These are phyloP conservation scores for Aspergillus saccharolyticus DNA, from an alignment of 495 filamentous ascomycete species.

Conservation along the genomic window DNA sequence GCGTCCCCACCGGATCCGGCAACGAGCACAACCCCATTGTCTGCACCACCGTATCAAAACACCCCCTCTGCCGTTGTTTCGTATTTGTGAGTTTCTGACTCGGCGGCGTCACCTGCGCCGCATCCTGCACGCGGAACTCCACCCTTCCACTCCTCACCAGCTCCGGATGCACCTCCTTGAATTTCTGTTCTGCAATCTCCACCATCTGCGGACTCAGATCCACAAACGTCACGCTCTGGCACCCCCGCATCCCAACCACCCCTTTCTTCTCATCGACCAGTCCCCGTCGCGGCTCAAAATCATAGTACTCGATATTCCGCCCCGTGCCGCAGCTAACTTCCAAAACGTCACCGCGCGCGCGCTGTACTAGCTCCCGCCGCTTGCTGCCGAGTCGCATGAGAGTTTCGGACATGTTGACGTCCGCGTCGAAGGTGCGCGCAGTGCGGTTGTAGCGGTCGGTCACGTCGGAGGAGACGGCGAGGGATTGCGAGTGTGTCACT, in stretches of 20 bases:
- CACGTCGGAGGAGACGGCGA: slow-evolving; percentile 44
- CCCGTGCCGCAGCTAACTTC: slow-evolving; percentile 93
- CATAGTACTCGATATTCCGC: slow-evolving; percentile 74
- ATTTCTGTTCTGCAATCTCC: slow-evolving; percentile 55
- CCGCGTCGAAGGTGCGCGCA: slow-evolving; percentile 56
- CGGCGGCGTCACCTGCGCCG: slow-evolving; percentile 20
- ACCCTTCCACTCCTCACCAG: slow-evolving; percentile 10
- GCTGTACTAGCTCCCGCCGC: slow-evolving; percentile 54
- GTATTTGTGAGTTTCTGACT: background rate
- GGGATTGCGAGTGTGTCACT: slow-evolving; percentile 30
- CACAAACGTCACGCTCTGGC: slow-evolving; percentile 53
- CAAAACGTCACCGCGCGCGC: slow-evolving; percentile 73
- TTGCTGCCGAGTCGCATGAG: slow-evolving; percentile 58
- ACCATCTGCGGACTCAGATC: slow-evolving; percentile 65
- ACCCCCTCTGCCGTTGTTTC: slow-evolving; percentile 1
- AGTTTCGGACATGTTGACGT: slow-evolving; percentile 61
- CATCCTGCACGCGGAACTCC: slow-evolving; percentile 41
- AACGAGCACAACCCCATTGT: slow-evolving; percentile 93
- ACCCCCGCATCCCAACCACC: slow-evolving; percentile 30
- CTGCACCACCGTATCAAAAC: slow-evolving; percentile 83
- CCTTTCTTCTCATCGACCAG: slow-evolving; percentile 49
- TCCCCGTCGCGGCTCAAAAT: slow-evolving; percentile 52
- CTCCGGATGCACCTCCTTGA: slow-evolving; percentile 42
- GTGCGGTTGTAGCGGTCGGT: slow-evolving; percentile 54
- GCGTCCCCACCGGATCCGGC: slow-evolving; percentile 60